A percentile compares a stretch with the other conserved stretches of the same genome.
Conservation (phyloP, 495 filamentous ascomycete species). For the Thozetella sp. region DNA sequence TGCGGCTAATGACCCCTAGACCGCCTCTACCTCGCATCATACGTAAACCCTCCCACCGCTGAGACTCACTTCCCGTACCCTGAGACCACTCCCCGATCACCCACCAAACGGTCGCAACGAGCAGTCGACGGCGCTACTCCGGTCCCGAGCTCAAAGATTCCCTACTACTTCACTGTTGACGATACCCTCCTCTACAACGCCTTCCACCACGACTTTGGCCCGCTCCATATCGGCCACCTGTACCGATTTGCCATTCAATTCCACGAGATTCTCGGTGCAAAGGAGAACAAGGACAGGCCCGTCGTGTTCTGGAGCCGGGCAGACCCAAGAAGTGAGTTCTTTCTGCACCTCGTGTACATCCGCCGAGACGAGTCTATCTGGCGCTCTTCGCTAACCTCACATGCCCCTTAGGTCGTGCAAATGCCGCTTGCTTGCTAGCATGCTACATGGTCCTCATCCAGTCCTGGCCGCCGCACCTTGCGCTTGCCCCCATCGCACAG, state of each 20-base stretch:
- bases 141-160: conserved; percentile 48
- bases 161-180: conserved; percentile 95
- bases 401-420: conserved; percentile 67
- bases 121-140: conserved; percentile 56
- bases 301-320: conserved; percentile 95
- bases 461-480: conserved; percentile 95
- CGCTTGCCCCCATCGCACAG: conserved; percentile 94
- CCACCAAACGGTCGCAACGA: conserved; percentile 75
- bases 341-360: background rate
- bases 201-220: conserved; percentile 98
- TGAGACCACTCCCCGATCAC: conserved; percentile 54
- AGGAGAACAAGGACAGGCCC: conserved; percentile 73
- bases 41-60: conserved; percentile 76
- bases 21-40: conserved; percentile 92
- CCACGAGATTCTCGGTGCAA: conserved; percentile 90
- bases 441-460: conserved; percentile 99
- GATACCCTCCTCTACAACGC: conserved; percentile 93
- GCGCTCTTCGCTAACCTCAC: conserved; percentile 16
- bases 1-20: conserved; percentile 49
- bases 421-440: conserved; percentile 93
- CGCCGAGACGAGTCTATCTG: background rate
- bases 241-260: conserved; percentile 95
- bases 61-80: conserved; percentile 88
- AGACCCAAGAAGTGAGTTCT: conserved; percentile 78
- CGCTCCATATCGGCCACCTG: conserved; percentile 93